These are phyloP conservation scores for Acer saccharum DNA, from an alignment of 345 rosid species.

Conservation along the genomic window DNA sequence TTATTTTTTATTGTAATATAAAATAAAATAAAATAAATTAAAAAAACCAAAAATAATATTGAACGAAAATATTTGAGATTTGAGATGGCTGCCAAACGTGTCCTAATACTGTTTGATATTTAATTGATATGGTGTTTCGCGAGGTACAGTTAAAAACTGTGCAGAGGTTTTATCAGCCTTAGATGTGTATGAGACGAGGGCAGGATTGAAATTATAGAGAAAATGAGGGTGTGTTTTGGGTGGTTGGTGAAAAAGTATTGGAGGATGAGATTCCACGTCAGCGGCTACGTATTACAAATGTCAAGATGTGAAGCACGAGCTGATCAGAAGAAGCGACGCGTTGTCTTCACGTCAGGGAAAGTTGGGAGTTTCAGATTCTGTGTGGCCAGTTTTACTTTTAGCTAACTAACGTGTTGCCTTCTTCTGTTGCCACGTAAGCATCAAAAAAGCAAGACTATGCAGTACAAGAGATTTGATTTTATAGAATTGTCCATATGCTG, in stretches of 20 bases:
- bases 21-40: no score
- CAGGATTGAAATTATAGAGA: conserved; percentile 2
- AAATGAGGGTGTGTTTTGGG: not conserved
- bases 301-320: not conserved
- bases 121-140: not conserved
- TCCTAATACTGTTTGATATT: not conserved
- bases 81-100: conserved; percentile 10
- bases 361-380: not conserved
- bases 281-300: not conserved
- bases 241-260: no score
- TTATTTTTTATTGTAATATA: no score
- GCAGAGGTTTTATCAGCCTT: not conserved
- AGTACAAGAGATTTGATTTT: no score
- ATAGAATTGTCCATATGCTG: no score
- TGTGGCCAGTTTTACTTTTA: no score
- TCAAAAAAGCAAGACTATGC: no score
- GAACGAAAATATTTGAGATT: no score
- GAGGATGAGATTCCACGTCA: conserved; percentile 23
- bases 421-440: no score
- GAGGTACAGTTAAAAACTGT: not conserved
- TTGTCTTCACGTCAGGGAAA: no score
- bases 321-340: not conserved
- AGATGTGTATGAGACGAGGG: not conserved
- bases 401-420: no score
- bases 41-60: no score